Percentiles rank a stretch among this genome's conserved stretches.
Conservation (phyloP, 441 rosid species). For the Erodium trifolium region DNA sequence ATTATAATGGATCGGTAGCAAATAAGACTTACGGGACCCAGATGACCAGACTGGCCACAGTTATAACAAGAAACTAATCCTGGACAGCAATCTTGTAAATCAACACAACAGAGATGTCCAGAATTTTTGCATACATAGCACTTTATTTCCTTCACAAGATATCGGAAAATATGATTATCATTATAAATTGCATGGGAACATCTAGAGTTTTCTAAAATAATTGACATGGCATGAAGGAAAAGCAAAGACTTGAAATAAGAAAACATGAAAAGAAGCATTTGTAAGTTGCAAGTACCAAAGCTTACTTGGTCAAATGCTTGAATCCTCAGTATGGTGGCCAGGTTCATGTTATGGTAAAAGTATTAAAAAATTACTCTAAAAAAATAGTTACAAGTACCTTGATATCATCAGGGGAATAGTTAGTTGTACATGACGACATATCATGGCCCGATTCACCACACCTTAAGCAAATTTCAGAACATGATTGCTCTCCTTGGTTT, state of each 20-base stretch:
- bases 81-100: constrained; percentile 7
- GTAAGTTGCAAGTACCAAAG: not conserved
- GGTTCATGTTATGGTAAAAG: too few relatives aligned
- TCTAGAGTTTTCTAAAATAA: not conserved
- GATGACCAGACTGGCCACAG: constrained; percentile 28
- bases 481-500: constrained; percentile 10
- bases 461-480: constrained; percentile 20
- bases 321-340: too few relatives aligned
- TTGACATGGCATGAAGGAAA: too few relatives aligned
- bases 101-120: constrained; percentile 32
- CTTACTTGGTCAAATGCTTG: too few relatives aligned
- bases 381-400: constrained; percentile 19
- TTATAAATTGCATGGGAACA: not conserved
- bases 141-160: not conserved
- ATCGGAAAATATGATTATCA: not conserved
- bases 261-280: not conserved
- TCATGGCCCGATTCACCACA: constrained; percentile 29
- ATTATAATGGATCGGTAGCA: not conserved
- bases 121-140: constrained; percentile 25
- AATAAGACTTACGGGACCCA: constrained; percentile 22
- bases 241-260: too few relatives aligned
- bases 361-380: too few relatives aligned
- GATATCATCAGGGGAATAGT: constrained; percentile 29
- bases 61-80: constrained; percentile 24
- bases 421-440: constrained; percentile 28